Base-by-base conservation (phyloP, 2,329 filamentous ascomycete genomes). In the Clarireedia hainanense region DNA sequence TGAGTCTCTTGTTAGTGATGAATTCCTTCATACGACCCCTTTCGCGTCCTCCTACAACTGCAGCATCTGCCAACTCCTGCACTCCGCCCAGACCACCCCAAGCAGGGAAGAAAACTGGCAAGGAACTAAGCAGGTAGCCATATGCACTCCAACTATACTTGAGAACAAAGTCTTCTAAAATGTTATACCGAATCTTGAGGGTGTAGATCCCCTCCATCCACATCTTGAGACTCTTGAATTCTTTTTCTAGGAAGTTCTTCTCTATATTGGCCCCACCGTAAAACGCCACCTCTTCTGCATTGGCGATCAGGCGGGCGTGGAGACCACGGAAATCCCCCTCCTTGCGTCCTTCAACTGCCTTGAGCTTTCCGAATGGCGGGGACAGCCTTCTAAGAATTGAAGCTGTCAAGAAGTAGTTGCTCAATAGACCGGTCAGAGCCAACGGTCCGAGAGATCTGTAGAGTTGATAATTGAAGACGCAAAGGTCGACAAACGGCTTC, bases 131-230 rank as follows among this genome's bases (percentile, higher is more conserved):
- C 37, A 97, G 80, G 67, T 99, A 99, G 37, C 94, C 94, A 68
- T 96, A 96, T 0, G 94, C 94, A 61, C 91, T 97, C 94, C 94
- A 99, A 62, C 90, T 94, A 70, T 99, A 99, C 71, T 99, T 99
- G 58, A 99, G 76, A 49, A 99, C 90, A 67, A 99, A 96, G 70
- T 99, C 94, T 69, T 99, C 94, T 0, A 99, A 83, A 76, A 99
- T 99, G 70, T 97, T 99, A 75, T 99, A 99, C 15, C 91, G 86
- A 62, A 99, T 96, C 73, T 96, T 96, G 62, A 97, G 84, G 71
- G 91, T 91, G 73, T 99, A 99, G 61, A 99, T 96, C 46, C 89
- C 87, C 70, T 99, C 94, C 92, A 99, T 97, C 89, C 91, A 96
- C 60, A 83, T 86, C 71, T 94, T 94, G 27, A 99, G 77, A 47